These are phyloP conservation scores for Skeletonema tropicum DNA, from an alignment of 108 stramenopile genomes.

Conservation along the genomic window DNA sequence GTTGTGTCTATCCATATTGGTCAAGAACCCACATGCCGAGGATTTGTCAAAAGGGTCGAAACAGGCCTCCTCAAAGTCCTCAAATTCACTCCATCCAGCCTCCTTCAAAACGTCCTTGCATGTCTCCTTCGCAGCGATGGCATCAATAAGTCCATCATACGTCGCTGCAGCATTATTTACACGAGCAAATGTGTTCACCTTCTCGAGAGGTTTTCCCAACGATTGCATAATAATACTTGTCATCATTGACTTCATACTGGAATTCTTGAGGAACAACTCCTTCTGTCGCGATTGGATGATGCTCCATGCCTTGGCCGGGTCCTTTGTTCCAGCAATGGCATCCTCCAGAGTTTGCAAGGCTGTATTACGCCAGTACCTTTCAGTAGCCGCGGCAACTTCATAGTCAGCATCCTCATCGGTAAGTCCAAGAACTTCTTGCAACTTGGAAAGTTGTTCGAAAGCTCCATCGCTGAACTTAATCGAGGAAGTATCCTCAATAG, in stretches of 20 bases:
- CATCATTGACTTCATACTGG: constrained; percentile 55
- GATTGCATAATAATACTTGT: constrained; percentile 79
- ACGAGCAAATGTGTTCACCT: constrained; percentile 69
- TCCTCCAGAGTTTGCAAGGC: constrained; percentile 65
- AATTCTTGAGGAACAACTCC: constrained; percentile 70
- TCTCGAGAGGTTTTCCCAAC: constrained; percentile 74
- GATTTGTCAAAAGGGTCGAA: constrained; percentile 71
- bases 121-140: constrained; percentile 72
- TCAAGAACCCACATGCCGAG: constrained; percentile 78
- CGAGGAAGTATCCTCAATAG: constrained; percentile 31
- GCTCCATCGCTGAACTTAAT: constrained; percentile 73
- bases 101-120: constrained; percentile 62
- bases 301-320: constrained; percentile 72
- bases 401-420: constrained; percentile 66
- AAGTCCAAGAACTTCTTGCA: constrained; percentile 70
- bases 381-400: constrained; percentile 65
- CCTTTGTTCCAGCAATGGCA: constrained; percentile 48
- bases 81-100: constrained; percentile 77
- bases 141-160: constrained; percentile 70
- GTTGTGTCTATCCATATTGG: constrained; percentile 62
- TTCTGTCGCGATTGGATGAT: constrained; percentile 66
- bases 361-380: constrained; percentile 68
- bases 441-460: constrained; percentile 63
- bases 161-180: constrained; percentile 84
- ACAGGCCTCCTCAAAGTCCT: constrained; percentile 68